phyloP scores from a whole-genome alignment of 441 rosid species.

The Eutrema salsugineum region DNA sequence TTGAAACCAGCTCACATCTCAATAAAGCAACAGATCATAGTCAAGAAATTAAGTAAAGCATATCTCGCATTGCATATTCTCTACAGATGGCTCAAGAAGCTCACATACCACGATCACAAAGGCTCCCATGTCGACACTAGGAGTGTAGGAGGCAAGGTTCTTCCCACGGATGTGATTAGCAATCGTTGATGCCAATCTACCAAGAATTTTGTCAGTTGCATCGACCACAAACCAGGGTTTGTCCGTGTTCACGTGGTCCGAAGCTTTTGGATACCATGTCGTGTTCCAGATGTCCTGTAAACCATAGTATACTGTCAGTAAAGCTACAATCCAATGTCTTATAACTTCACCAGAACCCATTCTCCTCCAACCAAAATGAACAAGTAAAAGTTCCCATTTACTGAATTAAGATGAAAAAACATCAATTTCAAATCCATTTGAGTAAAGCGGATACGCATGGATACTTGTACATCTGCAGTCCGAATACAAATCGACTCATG shows the following conservation, averaged over 20 bases:
- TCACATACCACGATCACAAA: constrained; percentile 87
- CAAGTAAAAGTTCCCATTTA: background rate
- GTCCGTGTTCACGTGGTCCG: constrained; percentile 76
- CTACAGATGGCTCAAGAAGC: background rate
- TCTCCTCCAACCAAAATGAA: background rate
- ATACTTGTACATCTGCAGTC: background rate
- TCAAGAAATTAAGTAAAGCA: background rate
- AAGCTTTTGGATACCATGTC: constrained; percentile 92
- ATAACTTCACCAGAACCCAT: background rate
- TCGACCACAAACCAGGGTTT: constrained; percentile 89
- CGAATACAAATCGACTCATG: background rate
- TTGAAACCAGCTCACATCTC: too few relatives aligned
- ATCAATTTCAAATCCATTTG: background rate
- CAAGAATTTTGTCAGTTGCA: constrained; percentile 85
- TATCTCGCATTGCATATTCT: background rate
- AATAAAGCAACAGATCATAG: background rate
- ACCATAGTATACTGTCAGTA: background rate
- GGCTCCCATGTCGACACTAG: constrained; percentile 97
- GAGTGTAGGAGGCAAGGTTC: constrained; percentile 82
- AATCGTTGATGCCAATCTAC: constrained; percentile 86
- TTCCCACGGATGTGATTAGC: constrained; percentile 88
- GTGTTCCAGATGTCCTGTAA: constrained; percentile 89
- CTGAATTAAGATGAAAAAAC: background rate
- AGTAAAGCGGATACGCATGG: background rate
- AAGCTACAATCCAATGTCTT: background rate